Evolutionary conservation across 2,329 filamentous ascomycete genomes (phyloP).

Genomic region (Dactylellina cionopaga): DNA sequence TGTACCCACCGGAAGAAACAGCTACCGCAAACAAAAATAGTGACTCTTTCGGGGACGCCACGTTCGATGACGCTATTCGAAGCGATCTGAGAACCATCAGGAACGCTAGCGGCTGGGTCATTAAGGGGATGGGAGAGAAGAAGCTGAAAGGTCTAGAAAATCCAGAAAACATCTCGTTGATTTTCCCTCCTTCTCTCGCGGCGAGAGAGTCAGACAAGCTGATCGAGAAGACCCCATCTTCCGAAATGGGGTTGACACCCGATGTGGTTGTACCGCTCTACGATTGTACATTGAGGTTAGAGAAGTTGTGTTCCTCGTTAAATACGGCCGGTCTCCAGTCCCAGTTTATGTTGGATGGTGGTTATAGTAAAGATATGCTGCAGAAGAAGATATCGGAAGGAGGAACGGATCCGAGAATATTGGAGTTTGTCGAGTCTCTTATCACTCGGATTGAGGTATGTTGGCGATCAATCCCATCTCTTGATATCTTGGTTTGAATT

Average conservation of each 20-base stretch:
- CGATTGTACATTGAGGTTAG: constrained; percentile 85
- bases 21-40: constrained; percentile 76
- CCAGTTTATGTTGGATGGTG: constrained; percentile 67
- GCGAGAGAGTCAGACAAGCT: constrained; percentile 69
- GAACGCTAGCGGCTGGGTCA: constrained; percentile 91
- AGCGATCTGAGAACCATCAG: constrained; percentile 82
- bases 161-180: constrained; percentile 91
- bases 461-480: constrained; percentile 42
- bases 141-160: constrained; percentile 98
- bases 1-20: constrained; percentile 76
- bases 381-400: constrained; percentile 83
- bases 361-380: constrained; percentile 73
- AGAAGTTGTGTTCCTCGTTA: constrained; percentile 91
- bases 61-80: constrained; percentile 78
- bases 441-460: constrained; percentile 93
- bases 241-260: constrained; percentile 79
- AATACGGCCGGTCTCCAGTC: constrained; percentile 39
- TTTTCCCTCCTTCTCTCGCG: constrained; percentile 89
- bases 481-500: background rate
- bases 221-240: constrained; percentile 67
- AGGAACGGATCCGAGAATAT: constrained; percentile 84
- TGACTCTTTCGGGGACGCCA: constrained; percentile 79
- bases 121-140: constrained; percentile 93
- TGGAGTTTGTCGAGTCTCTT: constrained; percentile 93
- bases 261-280: constrained; percentile 89